These are phyloP conservation scores for Trematosphaeria pertusa DNA, from an alignment of 2,329 filamentous ascomycete species.

Conservation along the genomic window DNA sequence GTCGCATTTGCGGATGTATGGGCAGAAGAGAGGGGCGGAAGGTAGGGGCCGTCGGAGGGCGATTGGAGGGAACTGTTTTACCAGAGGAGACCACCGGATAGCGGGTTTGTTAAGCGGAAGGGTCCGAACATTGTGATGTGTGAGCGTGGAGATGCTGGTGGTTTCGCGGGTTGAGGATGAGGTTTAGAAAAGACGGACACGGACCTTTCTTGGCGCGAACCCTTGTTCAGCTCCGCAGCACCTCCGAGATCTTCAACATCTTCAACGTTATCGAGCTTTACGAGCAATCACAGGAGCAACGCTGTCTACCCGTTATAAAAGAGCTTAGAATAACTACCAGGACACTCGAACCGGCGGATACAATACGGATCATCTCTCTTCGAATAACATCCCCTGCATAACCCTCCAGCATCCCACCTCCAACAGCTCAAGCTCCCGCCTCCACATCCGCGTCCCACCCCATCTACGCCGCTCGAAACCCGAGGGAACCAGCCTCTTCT, in stretches of 20 bases:
- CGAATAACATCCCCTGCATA: not conserved
- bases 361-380: too few species aligned
- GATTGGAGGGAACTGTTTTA: constrained; percentile 19
- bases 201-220: constrained; percentile 38
- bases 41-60: not conserved
- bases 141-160: constrained; percentile 16
- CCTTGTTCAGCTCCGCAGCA: constrained; percentile 22
- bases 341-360: too few species aligned
- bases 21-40: not conserved
- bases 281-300: too few species aligned
- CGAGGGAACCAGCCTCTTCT: too few species aligned
- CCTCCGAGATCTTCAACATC: constrained; percentile 16
- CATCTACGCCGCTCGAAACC: too few species aligned
- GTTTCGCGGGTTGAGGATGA: constrained; percentile 22
- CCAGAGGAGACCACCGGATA: constrained; percentile 50
- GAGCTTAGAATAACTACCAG: too few species aligned
- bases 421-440: not conserved
- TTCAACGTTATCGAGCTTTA: too few species aligned
- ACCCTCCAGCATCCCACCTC: not conserved
- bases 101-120: constrained; percentile 48
- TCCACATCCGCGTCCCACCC: too few species aligned
- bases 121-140: constrained; percentile 47
- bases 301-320: too few species aligned
- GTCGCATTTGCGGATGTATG: too few species aligned
- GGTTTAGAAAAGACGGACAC: constrained; percentile 37